Evolutionary conservation across 306 rosid genomes (phyloP).

Genomic region (Hippophae gyantsensis): DNA sequence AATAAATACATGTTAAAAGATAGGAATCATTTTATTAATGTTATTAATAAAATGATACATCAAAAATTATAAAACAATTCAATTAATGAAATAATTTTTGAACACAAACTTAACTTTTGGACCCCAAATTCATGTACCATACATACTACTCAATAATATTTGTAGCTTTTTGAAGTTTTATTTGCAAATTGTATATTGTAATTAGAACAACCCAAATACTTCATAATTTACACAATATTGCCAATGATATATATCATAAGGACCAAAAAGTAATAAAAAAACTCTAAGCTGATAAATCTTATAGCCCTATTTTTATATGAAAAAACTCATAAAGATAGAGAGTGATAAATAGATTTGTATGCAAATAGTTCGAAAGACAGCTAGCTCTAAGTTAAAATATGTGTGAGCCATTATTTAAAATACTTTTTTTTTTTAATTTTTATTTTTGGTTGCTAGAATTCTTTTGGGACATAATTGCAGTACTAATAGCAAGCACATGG

Average conservation of each 20-base stretch:
- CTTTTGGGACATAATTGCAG: constrained; percentile 31
- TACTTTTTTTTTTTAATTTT: no score
- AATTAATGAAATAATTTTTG: constrained; percentile 27
- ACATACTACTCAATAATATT: constrained; percentile 39
- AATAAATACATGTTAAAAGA: no score
- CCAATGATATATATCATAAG: not conserved
- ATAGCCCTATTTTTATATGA: no score
- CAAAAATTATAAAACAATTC: no score
- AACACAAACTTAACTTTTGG: constrained; percentile 30
- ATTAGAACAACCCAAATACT: constrained; percentile 25
- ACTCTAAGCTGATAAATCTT: no score
- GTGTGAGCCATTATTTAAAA: constrained; percentile 28
- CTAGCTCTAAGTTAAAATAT: constrained; percentile 12
- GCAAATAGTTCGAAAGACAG: not conserved
- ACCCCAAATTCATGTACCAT: constrained; percentile 21
- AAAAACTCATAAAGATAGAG: constrained; percentile 6
- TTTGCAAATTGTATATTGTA: constrained; percentile 8
- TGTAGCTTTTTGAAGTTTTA: constrained; percentile 21
- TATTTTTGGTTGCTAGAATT: constrained; percentile 24
- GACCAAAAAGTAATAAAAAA: no score
- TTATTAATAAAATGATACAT: no score
- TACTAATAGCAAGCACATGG: constrained; percentile 57
- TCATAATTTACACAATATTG: constrained; percentile 42
- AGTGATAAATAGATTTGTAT: constrained; percentile 13
- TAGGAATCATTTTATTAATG: no score